phyloP scores from a whole-genome alignment of 2,329 filamentous ascomycete genomes.

The Hirsutella minnesotensis region DNA sequence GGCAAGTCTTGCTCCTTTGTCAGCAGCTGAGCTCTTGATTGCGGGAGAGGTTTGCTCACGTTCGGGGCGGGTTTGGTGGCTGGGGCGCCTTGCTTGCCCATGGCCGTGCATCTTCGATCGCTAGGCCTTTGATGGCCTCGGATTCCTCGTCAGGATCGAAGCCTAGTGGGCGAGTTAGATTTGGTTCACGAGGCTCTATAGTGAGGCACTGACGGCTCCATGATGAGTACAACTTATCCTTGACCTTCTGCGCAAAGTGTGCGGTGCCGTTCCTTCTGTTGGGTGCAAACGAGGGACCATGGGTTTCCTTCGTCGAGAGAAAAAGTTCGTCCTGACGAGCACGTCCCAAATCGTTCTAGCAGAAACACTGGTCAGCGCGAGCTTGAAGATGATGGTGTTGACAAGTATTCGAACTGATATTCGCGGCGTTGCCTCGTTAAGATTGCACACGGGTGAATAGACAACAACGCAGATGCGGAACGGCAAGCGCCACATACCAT shows the following conservation, averaged over 20 bases:
- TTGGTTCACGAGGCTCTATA: too few species aligned
- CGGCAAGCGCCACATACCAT: not conserved
- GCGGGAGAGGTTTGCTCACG: not conserved
- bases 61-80: not conserved
- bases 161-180: slow-evolving; percentile 3
- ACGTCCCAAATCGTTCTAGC: slow-evolving; percentile 12
- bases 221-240: slow-evolving; percentile 5
- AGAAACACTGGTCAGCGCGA: not conserved
- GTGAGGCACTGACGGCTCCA: slow-evolving; percentile 9
- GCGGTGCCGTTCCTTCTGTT: slow-evolving; percentile 1
- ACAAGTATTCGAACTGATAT: too few species aligned
- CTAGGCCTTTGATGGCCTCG: slow-evolving; percentile 10
- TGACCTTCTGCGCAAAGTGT: slow-evolving; percentile 6
- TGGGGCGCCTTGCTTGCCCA: slow-evolving; percentile 7
- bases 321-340: slow-evolving; percentile 11
- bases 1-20: too few species aligned
- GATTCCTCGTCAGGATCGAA: slow-evolving; percentile 11
- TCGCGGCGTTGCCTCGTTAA: too few species aligned
- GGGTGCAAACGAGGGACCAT: slow-evolving; percentile 8
- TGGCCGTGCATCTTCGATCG: slow-evolving; percentile 9
- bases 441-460: too few species aligned
- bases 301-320: slow-evolving; percentile 6
- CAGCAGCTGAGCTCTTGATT: too few species aligned
- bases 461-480: not conserved
- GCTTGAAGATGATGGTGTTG: too few species aligned